Evolutionary conservation across 495 filamentous ascomycete species (phyloP), one percentile per base, ranked within the genome.

Genomic region (Zalerion maritima): DNA sequence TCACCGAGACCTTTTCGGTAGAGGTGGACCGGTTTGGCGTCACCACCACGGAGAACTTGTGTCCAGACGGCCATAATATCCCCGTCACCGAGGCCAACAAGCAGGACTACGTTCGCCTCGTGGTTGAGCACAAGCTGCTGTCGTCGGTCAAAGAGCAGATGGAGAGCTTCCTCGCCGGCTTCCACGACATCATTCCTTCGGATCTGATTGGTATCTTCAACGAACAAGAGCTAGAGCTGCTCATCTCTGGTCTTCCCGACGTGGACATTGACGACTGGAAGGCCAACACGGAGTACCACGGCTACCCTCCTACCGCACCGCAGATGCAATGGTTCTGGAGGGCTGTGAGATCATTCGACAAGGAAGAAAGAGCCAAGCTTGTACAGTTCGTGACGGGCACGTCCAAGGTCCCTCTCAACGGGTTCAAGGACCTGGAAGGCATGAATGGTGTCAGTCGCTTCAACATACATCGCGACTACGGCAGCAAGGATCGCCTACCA

Each of bases 251-350:
- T 54, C 62, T 99, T 23, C 89, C 89, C 4, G 89, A 96, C 41
- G 92, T 99, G 40, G 86, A 96, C 36, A 75, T 94, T 18, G 89
- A 99, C 42, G 89, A 99, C 60, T 99, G 89, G 89, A 94, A 94
- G 71, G 81, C 78, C 52, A 91, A 93, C 54, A 93, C 85, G 12
- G 91, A 96, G 47, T 96, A 94, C 45, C 89, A 96, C 55, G 96
- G 94, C 54, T 99, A 96, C 62, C 79, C 81, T 10, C 78, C 82
- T 16, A 82, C 85, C 0, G 92, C 89, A 2, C 77, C 86, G 14
- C 89, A 99, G 47, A 94, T 99, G 41, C 89, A 99, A 54, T 96
- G 89, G 91, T 94, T 99, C 73, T 99, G 89, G 89, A 78, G 89
- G 43, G 89, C 91, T 3, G 78, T 99, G 23, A 78, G 91, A 41